Base-by-base conservation (phyloP, 352 stramenopile genomes). In the Phytophthora pisi region DNA sequence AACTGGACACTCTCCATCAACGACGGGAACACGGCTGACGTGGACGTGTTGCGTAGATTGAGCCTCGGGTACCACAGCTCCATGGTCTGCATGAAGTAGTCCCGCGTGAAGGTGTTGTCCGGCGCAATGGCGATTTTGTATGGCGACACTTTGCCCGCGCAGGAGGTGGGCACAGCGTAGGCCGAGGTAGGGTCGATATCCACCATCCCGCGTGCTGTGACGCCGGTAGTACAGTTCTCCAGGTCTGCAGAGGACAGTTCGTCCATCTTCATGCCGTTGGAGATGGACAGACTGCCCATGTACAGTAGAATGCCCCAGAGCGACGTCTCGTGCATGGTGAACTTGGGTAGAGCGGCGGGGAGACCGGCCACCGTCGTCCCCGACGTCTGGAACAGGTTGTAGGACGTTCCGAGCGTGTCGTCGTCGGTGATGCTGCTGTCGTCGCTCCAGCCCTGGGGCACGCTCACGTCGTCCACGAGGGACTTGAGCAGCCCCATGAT, bases 11-110 rank as follows among this genome's bases (percentile, higher is more conserved):
- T 86, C 38, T 90, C 81, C 18, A 72, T 38, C 1, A 89, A 73
- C 9, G 79, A 89, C 16, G 84, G 84, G 40, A 91, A 67, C 24
- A 80, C 51, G 0, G 67, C 59, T 23, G 78, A 69, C 3, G 42
- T 49, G 26, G 43, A 51, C 16, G 65, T 67, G 54, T 84, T 70
- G 5, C 49, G 40, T 1, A 78, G 18, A 16, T 56, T 56, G 13
- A 84, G 64, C 11, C 75, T 50, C 18, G 78, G 78, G 42, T 86
- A 91, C 81, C 83, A 91, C 18, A 72, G 18, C 45, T 78, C 69
- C 79, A 90, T 86, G 0, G 79, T 88, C 54, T 87, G 61, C 69
- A 88, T 75, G 45, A 91, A 88, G 61, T 91, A 91, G 4, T 86
- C 61, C 9, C 78, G 64, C n/a, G 81, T 90, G 46, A 89, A 92